These are phyloP conservation scores for Candida boidinii DNA, from an alignment of 805 yeast genomes.

Conservation along the genomic window DNA sequence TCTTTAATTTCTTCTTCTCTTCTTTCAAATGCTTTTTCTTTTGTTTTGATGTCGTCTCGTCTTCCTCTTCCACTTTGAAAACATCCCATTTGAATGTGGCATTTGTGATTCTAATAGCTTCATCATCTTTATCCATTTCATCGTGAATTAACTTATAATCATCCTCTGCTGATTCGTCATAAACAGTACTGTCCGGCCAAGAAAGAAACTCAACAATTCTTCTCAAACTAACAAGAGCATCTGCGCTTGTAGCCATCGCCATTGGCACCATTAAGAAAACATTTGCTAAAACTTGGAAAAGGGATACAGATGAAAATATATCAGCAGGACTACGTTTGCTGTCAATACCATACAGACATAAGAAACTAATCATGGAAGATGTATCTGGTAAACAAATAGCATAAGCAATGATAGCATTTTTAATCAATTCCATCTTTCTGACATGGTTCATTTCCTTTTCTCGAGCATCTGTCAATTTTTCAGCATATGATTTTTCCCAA, in stretches of 20 bases:
- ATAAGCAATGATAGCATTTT: conserved; percentile 49
- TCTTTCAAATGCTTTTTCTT: no score
- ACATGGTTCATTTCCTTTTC: conserved; percentile 49
- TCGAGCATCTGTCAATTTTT: conserved; percentile 47
- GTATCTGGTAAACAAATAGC: conserved; percentile 56
- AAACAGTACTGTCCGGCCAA: conserved; percentile 27
- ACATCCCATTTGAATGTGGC: conserved; percentile 67
- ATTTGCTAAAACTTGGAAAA: conserved; percentile 52
- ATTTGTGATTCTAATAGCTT: conserved; percentile 42
- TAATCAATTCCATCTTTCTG: conserved; percentile 49
- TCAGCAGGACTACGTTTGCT: conserved; percentile 42
- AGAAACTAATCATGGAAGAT: conserved; percentile 55
- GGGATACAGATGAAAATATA: conserved; percentile 60
- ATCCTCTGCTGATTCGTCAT: no score
- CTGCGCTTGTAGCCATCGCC: conserved; percentile 58
- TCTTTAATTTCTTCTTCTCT: no score
- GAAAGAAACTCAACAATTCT: conserved; percentile 49
- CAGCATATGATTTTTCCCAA: conserved; percentile 78
- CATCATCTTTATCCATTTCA: conserved; percentile 10
- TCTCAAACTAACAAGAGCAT: conserved; percentile 50
- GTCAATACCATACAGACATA: conserved; percentile 29
- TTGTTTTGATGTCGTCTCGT: conserved; percentile 1
- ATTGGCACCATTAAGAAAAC: conserved; percentile 66
- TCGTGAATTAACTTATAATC: conserved; percentile 8
- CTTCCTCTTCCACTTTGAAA: conserved; percentile 14